Percentiles rank a stretch among this genome's conserved stretches.
Conservation (phyloP, 179 eudicot species). For the Dionaea muscipula region DNA sequence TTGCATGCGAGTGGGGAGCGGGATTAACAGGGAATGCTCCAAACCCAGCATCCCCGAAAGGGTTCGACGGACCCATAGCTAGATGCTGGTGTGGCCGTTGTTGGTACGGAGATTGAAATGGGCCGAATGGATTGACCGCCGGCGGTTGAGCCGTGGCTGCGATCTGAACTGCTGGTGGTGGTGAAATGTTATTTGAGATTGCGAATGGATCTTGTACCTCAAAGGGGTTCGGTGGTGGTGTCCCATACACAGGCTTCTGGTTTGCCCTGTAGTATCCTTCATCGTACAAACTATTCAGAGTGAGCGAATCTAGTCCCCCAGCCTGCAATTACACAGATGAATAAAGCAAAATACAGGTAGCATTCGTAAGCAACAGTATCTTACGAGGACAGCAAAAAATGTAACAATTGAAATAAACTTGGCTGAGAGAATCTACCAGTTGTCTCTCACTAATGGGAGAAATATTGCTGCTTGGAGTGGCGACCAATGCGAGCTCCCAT, state of each 20-base stretch:
- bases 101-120: constrained; percentile 47
- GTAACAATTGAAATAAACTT: too few species aligned
- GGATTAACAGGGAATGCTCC: constrained; percentile 45
- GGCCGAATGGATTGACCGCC: constrained; percentile 47
- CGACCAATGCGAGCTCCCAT: constrained; percentile 88
- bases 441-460: constrained; percentile 68
- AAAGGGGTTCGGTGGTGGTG: constrained; percentile 83
- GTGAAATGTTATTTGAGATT: constrained; percentile 42
- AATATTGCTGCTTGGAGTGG: constrained; percentile 66
- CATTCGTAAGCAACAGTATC: neutral
- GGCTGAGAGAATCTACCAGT: constrained; percentile 40
- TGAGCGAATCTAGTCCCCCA: constrained; percentile 91
- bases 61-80: constrained; percentile 36
- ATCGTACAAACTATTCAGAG: constrained; percentile 71
- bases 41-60: constrained; percentile 64
- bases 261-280: constrained; percentile 73
- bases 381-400: too few species aligned
- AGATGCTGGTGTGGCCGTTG: constrained; percentile 36
- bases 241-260: constrained; percentile 69
- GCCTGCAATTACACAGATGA: constrained; percentile 33
- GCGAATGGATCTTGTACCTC: constrained; percentile 73
- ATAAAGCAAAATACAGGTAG: neutral
- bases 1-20: constrained; percentile 41
- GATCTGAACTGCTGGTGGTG: constrained; percentile 61
- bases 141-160: constrained; percentile 34